Conservation (phyloP, 805 yeast genomes). For the Cyberlindnera bimundalis region DNA sequence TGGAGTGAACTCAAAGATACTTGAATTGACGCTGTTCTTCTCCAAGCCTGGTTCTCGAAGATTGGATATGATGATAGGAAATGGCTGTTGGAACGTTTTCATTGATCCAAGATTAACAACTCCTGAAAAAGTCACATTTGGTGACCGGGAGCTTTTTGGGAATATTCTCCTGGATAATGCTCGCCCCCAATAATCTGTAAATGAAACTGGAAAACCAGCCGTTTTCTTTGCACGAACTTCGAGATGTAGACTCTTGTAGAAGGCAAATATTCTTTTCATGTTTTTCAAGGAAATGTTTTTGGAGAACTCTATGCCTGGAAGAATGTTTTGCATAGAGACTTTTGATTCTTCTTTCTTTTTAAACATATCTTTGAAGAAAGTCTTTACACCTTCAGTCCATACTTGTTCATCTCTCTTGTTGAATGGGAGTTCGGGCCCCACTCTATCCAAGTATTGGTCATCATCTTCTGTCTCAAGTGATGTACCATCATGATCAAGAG, state of each 20-base stretch:
- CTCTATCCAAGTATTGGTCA: too few relatives aligned
- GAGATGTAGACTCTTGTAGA: constrained; percentile 50
- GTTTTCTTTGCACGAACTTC: constrained; percentile 50
- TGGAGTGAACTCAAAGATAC: constrained; percentile 57
- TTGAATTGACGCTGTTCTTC: constrained; percentile 36
- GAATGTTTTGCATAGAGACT: constrained; percentile 14
- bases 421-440: too few relatives aligned
- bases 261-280: constrained; percentile 36
- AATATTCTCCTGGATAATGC: constrained; percentile 51
- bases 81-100: constrained; percentile 40
- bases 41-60: constrained; percentile 35
- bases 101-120: constrained; percentile 37
- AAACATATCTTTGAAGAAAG: constrained; percentile 26
- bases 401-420: constrained; percentile 21
- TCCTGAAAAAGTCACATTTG: constrained; percentile 39
- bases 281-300: constrained; percentile 26
- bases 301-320: constrained; percentile 23
- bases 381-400: constrained; percentile 23
- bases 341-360: constrained; percentile 24
- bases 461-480: too few relatives aligned
- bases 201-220: constrained; percentile 51
- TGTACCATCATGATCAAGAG: too few relatives aligned
- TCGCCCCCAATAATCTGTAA: constrained; percentile 69
- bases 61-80: constrained; percentile 44
- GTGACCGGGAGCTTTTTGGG: constrained; percentile 32